Base-by-base conservation (phyloP, 257 asterid species). In the Nicotiana otophora region DNA sequence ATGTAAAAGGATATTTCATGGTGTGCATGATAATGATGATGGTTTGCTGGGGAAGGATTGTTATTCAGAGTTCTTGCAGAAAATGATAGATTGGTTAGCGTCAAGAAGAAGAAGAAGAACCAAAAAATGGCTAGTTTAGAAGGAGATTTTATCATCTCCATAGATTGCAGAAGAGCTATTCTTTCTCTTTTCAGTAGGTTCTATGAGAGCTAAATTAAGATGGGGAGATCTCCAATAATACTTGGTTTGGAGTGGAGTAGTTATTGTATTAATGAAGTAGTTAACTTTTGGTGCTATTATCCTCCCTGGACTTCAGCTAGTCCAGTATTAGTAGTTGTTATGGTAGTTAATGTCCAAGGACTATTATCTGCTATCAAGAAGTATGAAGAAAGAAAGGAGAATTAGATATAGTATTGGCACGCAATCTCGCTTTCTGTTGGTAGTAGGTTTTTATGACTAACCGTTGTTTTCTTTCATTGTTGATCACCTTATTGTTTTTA, bases 31-130 rank as follows among this genome's bases (percentile, higher is more conserved):
- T 26, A 53, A 23, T 39, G 57, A 39, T 74, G 39, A 28, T 14
- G 54, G 46, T 74, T n/a, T 23, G 28, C 42, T 5, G 28, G 19
- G 48, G 87, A 39, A 42, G 86, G 69, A 64, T 74, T 26, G 61
- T 65, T 15, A 19, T 57, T 33, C 20, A 87, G 86, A n/a, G 75
- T 83, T 83, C 90, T 61, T 58, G 88, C 83, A 10, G 88, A 83
- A 81, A 33, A 42, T 17, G 86, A 68, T 81, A 30, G 84, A 28
- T 65, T 84, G 82, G 17, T 76, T 54, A 30, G 23, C 51, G 82
- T 62, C 61, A 85, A 77, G 65, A 83, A 81, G 65, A 83, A 81
- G 31, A 81, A 46, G 36, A 83, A 30, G 54, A 82, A 60, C 79
- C 84, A 82, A 30, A 77, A 16, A 33, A 63, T 46, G 81, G 15